phyloP scores from a whole-genome alignment of 805 yeast genomes.

The Ogataea pignaliae region DNA sequence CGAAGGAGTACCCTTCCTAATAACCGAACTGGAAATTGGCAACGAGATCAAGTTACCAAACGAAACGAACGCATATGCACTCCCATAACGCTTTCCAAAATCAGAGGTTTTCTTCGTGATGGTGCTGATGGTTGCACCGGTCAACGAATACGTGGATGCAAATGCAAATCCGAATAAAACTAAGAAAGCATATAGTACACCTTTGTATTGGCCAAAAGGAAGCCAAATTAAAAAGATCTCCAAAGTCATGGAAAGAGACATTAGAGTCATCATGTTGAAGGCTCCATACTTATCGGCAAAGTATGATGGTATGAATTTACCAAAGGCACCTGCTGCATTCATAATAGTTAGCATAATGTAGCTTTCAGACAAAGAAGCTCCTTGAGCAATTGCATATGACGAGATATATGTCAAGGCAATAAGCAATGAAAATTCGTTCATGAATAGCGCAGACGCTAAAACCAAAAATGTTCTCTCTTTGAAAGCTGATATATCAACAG shows the following conservation, averaged over 20 bases:
- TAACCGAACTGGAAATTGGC: conserved; percentile 44
- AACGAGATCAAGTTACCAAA: conserved; percentile 42
- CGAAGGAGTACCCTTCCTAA: conserved; percentile 26
- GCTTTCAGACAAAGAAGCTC: conserved; percentile 39
- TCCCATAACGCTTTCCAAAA: conserved; percentile 67
- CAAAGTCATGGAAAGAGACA: conserved; percentile 45
- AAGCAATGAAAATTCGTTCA: conserved; percentile 37
- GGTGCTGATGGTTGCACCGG: conserved; percentile 60
- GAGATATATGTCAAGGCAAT: conserved; percentile 42
- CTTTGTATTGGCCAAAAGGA: conserved; percentile 47
- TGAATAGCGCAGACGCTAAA: conserved; percentile 34
- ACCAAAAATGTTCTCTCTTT: conserved; percentile 34
- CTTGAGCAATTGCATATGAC: conserved; percentile 47
- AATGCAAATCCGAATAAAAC: conserved; percentile 49
- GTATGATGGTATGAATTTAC: conserved; percentile 31
- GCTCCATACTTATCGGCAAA: conserved; percentile 40
- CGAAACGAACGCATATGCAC: conserved; percentile 58
- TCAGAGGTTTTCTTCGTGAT: conserved; percentile 48
- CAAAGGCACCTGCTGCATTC: conserved; percentile 40
- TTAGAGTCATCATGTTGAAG: conserved; percentile 44
- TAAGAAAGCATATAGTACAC: conserved; percentile 47
- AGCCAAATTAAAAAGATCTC: conserved; percentile 55
- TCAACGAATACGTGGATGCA: conserved; percentile 55
- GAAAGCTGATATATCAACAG: conserved; percentile 29
- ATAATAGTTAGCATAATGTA: conserved; percentile 44